Base-by-base conservation (phyloP, 305 asterid genomes). In the Fraxinus platypoda region DNA sequence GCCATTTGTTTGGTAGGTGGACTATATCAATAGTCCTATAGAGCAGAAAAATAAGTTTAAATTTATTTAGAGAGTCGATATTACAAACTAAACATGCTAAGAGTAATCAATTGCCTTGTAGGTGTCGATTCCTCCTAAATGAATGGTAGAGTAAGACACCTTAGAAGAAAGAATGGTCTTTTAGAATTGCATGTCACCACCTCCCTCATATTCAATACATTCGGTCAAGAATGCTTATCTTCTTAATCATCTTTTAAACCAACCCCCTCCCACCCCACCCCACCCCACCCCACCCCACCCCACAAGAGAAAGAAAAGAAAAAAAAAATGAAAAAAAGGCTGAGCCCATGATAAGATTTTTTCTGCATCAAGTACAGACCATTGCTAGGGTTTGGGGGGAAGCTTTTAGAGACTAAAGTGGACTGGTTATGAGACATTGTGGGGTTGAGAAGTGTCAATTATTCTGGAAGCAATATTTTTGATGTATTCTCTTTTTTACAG, bases 371-470 rank as follows among this genome's bases (percentile, higher is more conserved):
- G 21, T 68, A 26, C 74, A 68, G 37, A 13, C 37, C 35, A 3
- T 25, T 8, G 21, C 12, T 64, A 23, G 73, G 26, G 30, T 6
- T 13, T 46, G 25, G 11, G 26, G 11, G 9, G 26, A 7, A 19
- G 2, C 6, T 8, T 62, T 8, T 23, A 62, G 31, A 59, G 13
- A n/a, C 30, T 21, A 23, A 23, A 62, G 13, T 62, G 31, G 71
- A 21, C 31, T 23, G 4, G 71, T 62, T 30, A 28, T 68, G 74
- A 46, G 71, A 46, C 35, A 26, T 26, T 31, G 86, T 84, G 84
- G 87, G 89, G 84, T 71, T 59, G 83, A 74, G 74, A 68, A 23
- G 28, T 77, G 81, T 74, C 81, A 75, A 80, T 62, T 79, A 64
- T 35, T 76, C 81, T 80, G 79, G 87, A 70, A 82, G 52, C 82